A percentile compares a stretch with the other conserved stretches of the same genome.
Conservation (phyloP, 495 filamentous ascomycete species). For the Neurospora africana region DNA sequence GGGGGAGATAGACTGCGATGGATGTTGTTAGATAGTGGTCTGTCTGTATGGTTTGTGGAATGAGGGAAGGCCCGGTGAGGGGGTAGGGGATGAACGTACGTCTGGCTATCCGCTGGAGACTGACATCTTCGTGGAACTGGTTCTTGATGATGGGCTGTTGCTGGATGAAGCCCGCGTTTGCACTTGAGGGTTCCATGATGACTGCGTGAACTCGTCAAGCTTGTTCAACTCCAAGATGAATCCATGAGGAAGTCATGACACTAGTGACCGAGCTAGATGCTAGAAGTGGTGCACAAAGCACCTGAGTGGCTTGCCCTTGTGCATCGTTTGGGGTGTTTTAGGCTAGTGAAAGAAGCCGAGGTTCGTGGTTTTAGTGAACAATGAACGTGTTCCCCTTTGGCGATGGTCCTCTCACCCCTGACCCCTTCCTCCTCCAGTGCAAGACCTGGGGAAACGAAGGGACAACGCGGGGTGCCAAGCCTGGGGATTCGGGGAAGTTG, state of each 20-base stretch:
- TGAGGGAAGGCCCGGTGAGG: neutral
- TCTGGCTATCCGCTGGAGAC: slow-evolving; percentile 30
- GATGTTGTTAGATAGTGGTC: neutral
- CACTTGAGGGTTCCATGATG: slow-evolving; percentile 33
- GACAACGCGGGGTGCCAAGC: neutral
- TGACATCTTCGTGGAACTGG: slow-evolving; percentile 38
- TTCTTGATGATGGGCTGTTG: slow-evolving; percentile 31
- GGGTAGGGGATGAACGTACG: slow-evolving; percentile 16
- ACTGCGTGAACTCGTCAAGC: neutral
- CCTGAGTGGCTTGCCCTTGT: neutral
- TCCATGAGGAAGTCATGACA: neutral
- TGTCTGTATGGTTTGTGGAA: neutral
- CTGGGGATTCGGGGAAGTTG: neutral
- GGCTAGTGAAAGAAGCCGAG: neutral
- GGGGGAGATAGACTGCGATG: slow-evolving; percentile 36
- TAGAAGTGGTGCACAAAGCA: neutral
- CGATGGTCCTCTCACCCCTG: neutral
- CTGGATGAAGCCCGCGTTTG: slow-evolving; percentile 42
- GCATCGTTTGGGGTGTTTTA: neutral
- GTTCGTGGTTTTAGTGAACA: neutral
- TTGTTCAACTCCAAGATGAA: neutral
- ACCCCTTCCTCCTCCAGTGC: neutral
- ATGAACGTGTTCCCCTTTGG: neutral
- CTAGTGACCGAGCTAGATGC: neutral
- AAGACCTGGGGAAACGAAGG: neutral